phyloP scores from a whole-genome alignment of 768 basidiomycete genomes.

The Lentinula detonsa region DNA sequence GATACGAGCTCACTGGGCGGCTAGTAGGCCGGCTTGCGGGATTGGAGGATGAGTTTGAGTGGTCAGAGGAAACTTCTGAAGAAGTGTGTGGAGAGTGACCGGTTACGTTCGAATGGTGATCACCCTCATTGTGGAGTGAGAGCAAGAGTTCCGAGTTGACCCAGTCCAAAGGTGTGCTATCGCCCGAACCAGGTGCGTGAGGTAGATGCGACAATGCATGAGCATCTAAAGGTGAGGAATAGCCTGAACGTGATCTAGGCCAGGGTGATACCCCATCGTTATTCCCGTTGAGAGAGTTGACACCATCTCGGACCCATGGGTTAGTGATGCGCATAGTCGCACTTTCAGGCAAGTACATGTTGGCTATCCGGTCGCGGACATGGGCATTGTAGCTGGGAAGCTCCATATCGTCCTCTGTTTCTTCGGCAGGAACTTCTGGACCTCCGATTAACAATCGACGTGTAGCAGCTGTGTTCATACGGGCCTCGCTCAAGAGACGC shows the following conservation, averaged over 20 bases:
- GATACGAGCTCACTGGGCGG: conserved; percentile 16
- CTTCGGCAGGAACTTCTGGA: conserved; percentile 27
- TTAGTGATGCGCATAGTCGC: conserved; percentile 60
- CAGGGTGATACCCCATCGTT: conserved; percentile 14
- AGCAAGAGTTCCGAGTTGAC: conserved; percentile 81
- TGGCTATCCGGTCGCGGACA: conserved; percentile 83
- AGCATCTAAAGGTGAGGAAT: conserved; percentile 33
- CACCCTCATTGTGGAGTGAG: conserved; percentile 35
- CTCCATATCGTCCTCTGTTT: conserved; percentile 60
- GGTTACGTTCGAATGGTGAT: conserved; percentile 13
- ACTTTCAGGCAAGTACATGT: conserved; percentile 62
- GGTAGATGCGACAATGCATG: conserved; percentile 37
- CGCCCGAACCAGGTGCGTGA: conserved; percentile 36
- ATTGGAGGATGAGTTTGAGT: conserved; percentile 19
- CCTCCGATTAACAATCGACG: conserved; percentile 59
- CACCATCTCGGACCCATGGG: conserved; percentile 46
- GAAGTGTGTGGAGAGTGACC: not conserved
- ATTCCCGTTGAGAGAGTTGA: conserved; percentile 26
- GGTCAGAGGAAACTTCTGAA: conserved; percentile 2
- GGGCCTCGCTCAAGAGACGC: conserved; percentile 69
- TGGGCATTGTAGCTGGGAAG: conserved; percentile 89
- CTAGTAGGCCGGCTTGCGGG: conserved; percentile 18
- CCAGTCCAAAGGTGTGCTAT: conserved; percentile 59
- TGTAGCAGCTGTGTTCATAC: conserved; percentile 64
- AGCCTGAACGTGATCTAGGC: conserved; percentile 22